Conservation (phyloP, 2,329 filamentous ascomycete species). For the Cercospora brassicicola region DNA sequence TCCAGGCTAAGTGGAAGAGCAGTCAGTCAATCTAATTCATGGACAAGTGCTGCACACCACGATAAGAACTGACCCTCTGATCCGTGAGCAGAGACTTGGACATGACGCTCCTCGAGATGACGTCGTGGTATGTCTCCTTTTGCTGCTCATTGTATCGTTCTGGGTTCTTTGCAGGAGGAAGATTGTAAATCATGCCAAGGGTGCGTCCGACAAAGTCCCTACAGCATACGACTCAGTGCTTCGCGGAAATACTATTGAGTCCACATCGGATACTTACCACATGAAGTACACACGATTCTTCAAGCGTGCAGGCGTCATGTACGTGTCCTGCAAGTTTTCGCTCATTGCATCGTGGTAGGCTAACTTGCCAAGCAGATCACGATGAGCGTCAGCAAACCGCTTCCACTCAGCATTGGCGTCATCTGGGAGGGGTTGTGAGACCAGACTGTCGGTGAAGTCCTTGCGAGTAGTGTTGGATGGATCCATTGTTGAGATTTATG, state of each 20-base stretch:
- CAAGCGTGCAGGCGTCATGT: slow-evolving; percentile 37
- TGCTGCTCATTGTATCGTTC: slow-evolving; percentile 9
- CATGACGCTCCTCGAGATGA: slow-evolving; percentile 11
- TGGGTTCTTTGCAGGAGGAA: slow-evolving; percentile 9
- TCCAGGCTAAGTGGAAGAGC: slow-evolving; percentile 20
- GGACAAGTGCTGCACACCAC: background rate
- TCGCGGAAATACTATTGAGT: background rate
- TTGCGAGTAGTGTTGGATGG: slow-evolving; percentile 34
- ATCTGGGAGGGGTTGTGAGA: slow-evolving; percentile 22
- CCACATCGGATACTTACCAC: slow-evolving; percentile 24
- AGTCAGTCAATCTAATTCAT: slow-evolving; percentile 9
- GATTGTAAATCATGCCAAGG: slow-evolving; percentile 14
- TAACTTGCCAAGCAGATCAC: slow-evolving; percentile 33
- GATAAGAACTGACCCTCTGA: slow-evolving; percentile 4
- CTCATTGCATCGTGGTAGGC: slow-evolving; percentile 39
- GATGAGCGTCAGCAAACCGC: slow-evolving; percentile 22
- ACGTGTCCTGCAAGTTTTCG: slow-evolving; percentile 39
- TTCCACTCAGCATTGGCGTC: slow-evolving; percentile 29
- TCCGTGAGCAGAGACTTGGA: slow-evolving; percentile 17
- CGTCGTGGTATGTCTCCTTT: slow-evolving; percentile 11
- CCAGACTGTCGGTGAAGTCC: slow-evolving; percentile 31
- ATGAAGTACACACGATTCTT: slow-evolving; percentile 43
- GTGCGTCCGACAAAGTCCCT: slow-evolving; percentile 18
- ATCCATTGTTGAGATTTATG: slow-evolving; percentile 18
- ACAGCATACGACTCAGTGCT: background rate